These are phyloP conservation scores for Auriculariales sp. DNA, from an alignment of 768 basidiomycete genomes.

Conservation along the genomic window DNA sequence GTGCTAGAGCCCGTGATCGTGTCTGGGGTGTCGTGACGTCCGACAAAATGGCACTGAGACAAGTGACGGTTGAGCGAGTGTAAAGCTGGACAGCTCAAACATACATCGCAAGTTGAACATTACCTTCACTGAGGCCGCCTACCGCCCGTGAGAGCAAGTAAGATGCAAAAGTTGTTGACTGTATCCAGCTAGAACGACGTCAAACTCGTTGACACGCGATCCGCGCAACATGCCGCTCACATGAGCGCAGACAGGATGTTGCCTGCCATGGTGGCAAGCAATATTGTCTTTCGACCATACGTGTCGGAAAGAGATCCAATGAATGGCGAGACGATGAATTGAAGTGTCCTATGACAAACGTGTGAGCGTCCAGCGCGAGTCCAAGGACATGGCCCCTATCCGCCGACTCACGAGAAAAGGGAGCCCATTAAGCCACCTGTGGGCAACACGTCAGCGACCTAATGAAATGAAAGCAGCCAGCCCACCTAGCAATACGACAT, in stretches of 20 bases:
- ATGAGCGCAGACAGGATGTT: constrained; percentile 83
- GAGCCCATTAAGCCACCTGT: constrained; percentile 85
- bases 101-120: constrained; percentile 90
- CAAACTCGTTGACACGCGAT: neutral
- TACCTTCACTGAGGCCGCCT: constrained; percentile 91
- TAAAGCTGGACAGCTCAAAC: constrained; percentile 16
- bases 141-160: constrained; percentile 84
- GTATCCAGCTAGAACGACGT: constrained; percentile 54
- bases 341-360: constrained; percentile 43
- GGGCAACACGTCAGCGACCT: neutral
- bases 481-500: constrained; percentile 80
- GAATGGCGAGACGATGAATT: constrained; percentile 69
- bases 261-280: constrained; percentile 81
- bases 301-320: constrained; percentile 80
- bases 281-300: constrained; percentile 73
- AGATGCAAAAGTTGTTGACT: constrained; percentile 79
- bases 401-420: constrained; percentile 65
- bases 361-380: neutral
- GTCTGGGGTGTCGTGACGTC: constrained; percentile 73
- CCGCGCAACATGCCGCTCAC: constrained; percentile 28
- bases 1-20: constrained; percentile 73
- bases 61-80: constrained; percentile 2
- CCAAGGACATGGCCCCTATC: too few species aligned
- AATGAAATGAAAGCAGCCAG: neutral
- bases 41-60: constrained; percentile 75